A percentile compares a stretch with the other conserved stretches of the same genome.
Conservation (phyloP, 768 basidiomycete genomes). For the Lanmaoa rubissima region DNA sequence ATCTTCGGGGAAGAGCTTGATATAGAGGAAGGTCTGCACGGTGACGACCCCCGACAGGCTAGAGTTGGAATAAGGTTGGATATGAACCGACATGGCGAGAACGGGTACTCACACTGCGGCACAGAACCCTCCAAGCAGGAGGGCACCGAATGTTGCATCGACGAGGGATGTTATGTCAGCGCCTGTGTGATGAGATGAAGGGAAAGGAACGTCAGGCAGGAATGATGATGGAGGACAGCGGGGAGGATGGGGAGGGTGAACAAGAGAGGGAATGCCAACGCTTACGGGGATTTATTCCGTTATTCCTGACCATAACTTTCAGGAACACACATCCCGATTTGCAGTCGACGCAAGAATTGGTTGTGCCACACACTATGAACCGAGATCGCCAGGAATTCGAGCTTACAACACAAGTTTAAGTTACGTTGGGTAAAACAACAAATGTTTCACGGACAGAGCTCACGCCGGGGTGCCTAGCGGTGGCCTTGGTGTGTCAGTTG, state of each 20-base stretch:
- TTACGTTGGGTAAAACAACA: background rate
- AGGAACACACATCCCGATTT: background rate
- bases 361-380: background rate
- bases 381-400: background rate
- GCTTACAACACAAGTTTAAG: background rate
- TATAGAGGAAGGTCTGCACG: conserved; percentile 29
- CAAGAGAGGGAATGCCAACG: background rate
- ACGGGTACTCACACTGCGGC: conserved; percentile 25
- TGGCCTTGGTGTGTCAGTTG: background rate
- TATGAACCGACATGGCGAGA: background rate
- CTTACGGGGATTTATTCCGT: background rate
- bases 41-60: conserved; percentile 31
- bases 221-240: background rate
- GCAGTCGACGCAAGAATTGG: too few species aligned
- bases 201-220: background rate
- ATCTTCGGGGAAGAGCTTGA: conserved; percentile 31
- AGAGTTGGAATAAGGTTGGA: background rate
- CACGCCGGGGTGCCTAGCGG: background rate
- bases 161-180: conserved; percentile 12
- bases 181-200: background rate
- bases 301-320: background rate
- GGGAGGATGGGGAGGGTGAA: background rate
- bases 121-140: conserved; percentile 30
- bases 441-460: too few species aligned
- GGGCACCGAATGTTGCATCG: conserved; percentile 26